Percentiles rank a stretch among this genome's conserved stretches.
phyloP scores from a whole-genome alignment of 2,329 filamentous ascomycete species.

The Fusarium nurragi region DNA sequence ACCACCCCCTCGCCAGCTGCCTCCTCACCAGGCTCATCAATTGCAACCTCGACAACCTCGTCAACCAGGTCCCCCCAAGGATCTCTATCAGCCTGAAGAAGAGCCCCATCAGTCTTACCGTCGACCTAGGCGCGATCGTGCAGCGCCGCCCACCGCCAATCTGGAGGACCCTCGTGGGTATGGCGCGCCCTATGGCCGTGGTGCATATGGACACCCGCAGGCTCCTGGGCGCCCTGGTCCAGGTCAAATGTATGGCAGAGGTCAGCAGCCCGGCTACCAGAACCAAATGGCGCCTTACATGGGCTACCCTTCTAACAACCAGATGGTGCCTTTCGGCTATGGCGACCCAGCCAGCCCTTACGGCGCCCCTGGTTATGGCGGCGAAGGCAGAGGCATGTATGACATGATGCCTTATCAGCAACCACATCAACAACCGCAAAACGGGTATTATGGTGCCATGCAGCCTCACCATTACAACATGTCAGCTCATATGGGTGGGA shows the following conservation, averaged over 20 bases:
- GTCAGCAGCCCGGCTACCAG: constrained; percentile 53
- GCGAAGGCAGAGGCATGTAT: constrained; percentile 53
- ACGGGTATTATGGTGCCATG: constrained; percentile 47
- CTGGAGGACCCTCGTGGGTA: constrained; percentile 74
- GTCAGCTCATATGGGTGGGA: constrained; percentile 51
- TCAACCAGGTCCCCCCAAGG: constrained; percentile 50
- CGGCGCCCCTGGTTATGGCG: constrained; percentile 50
- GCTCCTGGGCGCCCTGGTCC: constrained; percentile 17
- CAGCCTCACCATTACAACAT: constrained; percentile 45
- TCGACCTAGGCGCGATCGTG: constrained; percentile 36
- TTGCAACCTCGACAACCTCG: constrained; percentile 51
- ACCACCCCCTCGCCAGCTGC: constrained; percentile 47
- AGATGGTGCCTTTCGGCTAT: constrained; percentile 60
- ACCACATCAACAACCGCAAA: constrained; percentile 16
- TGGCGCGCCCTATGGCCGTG: constrained; percentile 54
- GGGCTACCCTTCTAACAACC: constrained; percentile 51
- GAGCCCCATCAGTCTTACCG: constrained; percentile 33
- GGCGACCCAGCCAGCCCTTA: constrained; percentile 54
- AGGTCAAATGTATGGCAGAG: constrained; percentile 47
- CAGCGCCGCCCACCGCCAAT: constrained; percentile 61
- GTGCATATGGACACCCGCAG: constrained; percentile 40
- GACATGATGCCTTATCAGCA: constrained; percentile 63
- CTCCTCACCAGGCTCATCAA: constrained; percentile 45
- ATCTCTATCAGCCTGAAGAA: constrained; percentile 40
- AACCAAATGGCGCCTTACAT: constrained; percentile 59